A percentile compares a stretch with the other conserved stretches of the same genome.
phyloP scores from a whole-genome alignment of 2,329 filamentous ascomycete genomes.

The Monosporascus sp. region DNA sequence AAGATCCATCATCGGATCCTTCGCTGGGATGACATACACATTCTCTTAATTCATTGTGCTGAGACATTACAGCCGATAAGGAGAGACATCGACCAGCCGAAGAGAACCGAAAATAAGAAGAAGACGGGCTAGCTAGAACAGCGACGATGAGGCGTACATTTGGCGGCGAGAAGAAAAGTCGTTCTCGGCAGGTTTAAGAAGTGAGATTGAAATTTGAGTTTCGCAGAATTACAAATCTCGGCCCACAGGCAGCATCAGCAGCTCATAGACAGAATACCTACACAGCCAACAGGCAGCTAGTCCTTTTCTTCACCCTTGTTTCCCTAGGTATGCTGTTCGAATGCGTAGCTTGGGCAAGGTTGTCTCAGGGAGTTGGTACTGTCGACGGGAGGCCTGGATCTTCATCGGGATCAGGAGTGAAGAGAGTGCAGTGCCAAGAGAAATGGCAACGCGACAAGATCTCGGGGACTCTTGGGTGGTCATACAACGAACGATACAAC shows the following conservation, averaged over 20 bases:
- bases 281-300: no score
- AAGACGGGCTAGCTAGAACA: not conserved
- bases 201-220: not conserved
- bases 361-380: not conserved
- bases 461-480: not conserved
- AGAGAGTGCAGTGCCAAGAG: conserved; percentile 1
- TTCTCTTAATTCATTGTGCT: conserved; percentile 1
- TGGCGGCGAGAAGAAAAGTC: not conserved
- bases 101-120: not conserved
- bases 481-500: not conserved
- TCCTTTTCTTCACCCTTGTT: no score
- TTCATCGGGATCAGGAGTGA: not conserved
- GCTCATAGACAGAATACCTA: not conserved
- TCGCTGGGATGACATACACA: conserved; percentile 1
- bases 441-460: not conserved
- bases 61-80: not conserved
- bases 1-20: not conserved
- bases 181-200: not conserved
- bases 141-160: not conserved
- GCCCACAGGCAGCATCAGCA: not conserved
- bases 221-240: not conserved
- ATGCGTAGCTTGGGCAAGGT: no score
- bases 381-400: not conserved
- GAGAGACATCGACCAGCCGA: not conserved
- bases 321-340: no score